These are phyloP conservation scores for Macrocybe gigantea DNA, from an alignment of 768 basidiomycete genomes.

Conservation along the genomic window DNA sequence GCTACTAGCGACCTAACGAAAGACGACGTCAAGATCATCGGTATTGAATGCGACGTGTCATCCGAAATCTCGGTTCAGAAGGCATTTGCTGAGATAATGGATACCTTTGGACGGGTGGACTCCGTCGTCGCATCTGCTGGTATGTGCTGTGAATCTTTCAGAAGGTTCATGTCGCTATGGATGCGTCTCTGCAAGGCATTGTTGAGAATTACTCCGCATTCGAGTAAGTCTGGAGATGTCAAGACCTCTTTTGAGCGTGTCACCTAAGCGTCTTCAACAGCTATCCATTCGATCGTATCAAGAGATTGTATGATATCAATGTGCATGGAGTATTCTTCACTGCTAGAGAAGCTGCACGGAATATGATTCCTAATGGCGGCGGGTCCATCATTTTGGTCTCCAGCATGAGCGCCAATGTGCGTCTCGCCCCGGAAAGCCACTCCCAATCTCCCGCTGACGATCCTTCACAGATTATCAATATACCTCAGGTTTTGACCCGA, in stretches of 20 bases:
- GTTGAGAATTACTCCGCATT: constrained; percentile 86
- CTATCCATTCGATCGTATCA: constrained; percentile 83
- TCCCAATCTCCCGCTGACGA: not conserved
- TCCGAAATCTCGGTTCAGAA: constrained; percentile 74
- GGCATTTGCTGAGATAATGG: constrained; percentile 61
- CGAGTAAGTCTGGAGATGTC: constrained; percentile 45
- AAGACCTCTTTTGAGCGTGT: not conserved
- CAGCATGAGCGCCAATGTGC: constrained; percentile 86
- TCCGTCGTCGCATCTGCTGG: constrained; percentile 88
- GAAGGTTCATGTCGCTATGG: not conserved
- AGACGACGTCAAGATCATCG: constrained; percentile 61
- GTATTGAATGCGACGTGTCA: constrained; percentile 84
- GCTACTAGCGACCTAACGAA: constrained; percentile 48
- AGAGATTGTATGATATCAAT: constrained; percentile 85
- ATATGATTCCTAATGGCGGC: constrained; percentile 78
- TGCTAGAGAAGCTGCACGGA: constrained; percentile 90
- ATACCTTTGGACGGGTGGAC: constrained; percentile 67
- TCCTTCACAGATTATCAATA: constrained; percentile 65
- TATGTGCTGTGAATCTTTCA: constrained; percentile 16
- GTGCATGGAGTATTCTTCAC: constrained; percentile 93
- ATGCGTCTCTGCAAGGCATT: constrained; percentile 45
- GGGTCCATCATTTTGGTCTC: constrained; percentile 85
- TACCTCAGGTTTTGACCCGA: constrained; percentile 62
- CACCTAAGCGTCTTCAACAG: constrained; percentile 27
- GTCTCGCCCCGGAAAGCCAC: constrained; percentile 13